phyloP scores from a whole-genome alignment of 208 protist genomes.

The Trypanosoma cruzi region DNA sequence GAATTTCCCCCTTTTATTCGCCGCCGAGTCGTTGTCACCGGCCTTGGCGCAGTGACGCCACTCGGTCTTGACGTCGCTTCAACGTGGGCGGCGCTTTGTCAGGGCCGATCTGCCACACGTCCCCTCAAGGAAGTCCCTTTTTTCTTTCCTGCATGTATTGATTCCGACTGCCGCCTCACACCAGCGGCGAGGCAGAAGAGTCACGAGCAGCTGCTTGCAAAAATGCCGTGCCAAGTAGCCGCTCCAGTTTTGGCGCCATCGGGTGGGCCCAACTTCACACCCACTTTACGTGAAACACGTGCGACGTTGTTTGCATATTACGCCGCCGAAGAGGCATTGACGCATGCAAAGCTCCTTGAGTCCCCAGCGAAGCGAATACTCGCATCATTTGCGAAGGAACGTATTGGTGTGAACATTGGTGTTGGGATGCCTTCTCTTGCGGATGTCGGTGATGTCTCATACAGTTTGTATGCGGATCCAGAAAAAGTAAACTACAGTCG shows the following conservation, averaged over 20 bases:
- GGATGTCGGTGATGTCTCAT: slow-evolving; percentile 74
- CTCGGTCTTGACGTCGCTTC: slow-evolving; percentile 73
- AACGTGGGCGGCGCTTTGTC: slow-evolving; percentile 83
- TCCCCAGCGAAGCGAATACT: slow-evolving; percentile 22
- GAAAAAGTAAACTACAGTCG: slow-evolving; percentile 44
- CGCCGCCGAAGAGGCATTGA: slow-evolving; percentile 70
- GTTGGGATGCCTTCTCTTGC: slow-evolving; percentile 88
- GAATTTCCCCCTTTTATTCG: slow-evolving; percentile 41
- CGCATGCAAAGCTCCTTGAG: slow-evolving; percentile 52
- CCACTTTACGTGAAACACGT: slow-evolving; percentile 62
- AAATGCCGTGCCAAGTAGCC: slow-evolving; percentile 75
- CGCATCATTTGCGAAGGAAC: slow-evolving; percentile 18
- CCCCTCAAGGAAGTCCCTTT: slow-evolving; percentile 46
- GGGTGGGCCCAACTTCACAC: slow-evolving; percentile 35
- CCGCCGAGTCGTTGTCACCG: slow-evolving; percentile 95
- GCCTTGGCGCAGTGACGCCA: slow-evolving; percentile 94
- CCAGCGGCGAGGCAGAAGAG: slow-evolving; percentile 29
- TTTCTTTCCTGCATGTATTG: slow-evolving; percentile 68
- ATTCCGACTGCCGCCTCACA: slow-evolving; percentile 32
- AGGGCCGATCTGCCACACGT: slow-evolving; percentile 56
- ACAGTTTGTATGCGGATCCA: slow-evolving; percentile 43
- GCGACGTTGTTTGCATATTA: slow-evolving; percentile 42
- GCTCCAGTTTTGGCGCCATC: slow-evolving; percentile 38
- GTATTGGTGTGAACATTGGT: slow-evolving; percentile 91
- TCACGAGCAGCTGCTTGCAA: slow-evolving; percentile 39